Conservation (phyloP, 768 basidiomycete species). For the Tremella fuciformis region DNA sequence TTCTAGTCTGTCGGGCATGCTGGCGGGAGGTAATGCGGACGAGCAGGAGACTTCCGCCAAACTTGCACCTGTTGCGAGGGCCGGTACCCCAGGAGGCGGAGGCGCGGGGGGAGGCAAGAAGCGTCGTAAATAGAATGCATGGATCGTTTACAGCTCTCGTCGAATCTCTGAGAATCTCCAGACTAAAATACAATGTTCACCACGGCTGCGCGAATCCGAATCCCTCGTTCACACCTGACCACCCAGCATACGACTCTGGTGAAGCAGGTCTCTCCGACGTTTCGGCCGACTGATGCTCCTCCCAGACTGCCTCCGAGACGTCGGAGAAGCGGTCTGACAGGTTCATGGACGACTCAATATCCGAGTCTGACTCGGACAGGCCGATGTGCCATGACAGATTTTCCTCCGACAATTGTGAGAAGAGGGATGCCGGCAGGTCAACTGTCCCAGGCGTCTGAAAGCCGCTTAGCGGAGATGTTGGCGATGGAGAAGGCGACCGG, state of each 20-base stretch:
- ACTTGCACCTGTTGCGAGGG: background rate
- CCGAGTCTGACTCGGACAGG: slow-evolving; percentile 30
- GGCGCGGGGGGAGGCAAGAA: slow-evolving; percentile 9
- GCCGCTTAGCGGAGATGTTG: background rate
- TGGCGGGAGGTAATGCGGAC: slow-evolving; percentile 21
- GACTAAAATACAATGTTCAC: background rate
- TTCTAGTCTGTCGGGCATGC: slow-evolving; percentile 28
- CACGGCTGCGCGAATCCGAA: slow-evolving; percentile 38
- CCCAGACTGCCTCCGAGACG: slow-evolving; percentile 15
- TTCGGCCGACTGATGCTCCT: slow-evolving; percentile 5
- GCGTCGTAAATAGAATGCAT: slow-evolving; percentile 1
- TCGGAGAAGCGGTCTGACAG: slow-evolving; percentile 14
- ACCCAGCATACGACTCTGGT: background rate
- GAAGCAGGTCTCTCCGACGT: background rate
- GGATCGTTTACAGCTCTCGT: background rate
- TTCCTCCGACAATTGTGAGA: background rate
- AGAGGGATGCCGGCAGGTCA: background rate
- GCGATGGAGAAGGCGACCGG: background rate
- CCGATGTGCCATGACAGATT: slow-evolving; percentile 21
- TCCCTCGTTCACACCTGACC: slow-evolving; percentile 34
- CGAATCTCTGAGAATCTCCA: slow-evolving; percentile 1
- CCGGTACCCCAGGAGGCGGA: background rate
- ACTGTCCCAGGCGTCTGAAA: slow-evolving; percentile 3
- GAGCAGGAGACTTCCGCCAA: slow-evolving; percentile 2
- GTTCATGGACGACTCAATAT: slow-evolving; percentile 29